Conservation (phyloP, 2,329 filamentous ascomycete genomes). For the Pseudopyrenochaeta lycopersici region DNA sequence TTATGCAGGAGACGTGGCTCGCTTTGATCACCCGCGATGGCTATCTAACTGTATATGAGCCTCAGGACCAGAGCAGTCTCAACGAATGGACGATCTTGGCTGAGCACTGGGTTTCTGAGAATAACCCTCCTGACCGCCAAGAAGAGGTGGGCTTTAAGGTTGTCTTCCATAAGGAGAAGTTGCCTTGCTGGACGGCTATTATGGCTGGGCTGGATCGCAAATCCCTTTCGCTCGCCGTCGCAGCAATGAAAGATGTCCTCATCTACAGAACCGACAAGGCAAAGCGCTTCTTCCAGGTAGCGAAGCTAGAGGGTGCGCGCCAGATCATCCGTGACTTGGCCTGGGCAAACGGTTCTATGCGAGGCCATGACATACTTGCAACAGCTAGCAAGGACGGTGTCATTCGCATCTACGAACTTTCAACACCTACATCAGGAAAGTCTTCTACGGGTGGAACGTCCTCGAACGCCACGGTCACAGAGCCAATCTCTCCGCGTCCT, state of each 20-base stretch:
- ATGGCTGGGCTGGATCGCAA: constrained; percentile 83
- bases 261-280: constrained; percentile 80
- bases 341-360: constrained; percentile 91
- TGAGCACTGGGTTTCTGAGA: constrained; percentile 75
- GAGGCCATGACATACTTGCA: constrained; percentile 89
- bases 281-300: constrained; percentile 85
- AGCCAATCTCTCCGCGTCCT: constrained; percentile 36
- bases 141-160: constrained; percentile 90
- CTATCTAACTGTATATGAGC: constrained; percentile 81
- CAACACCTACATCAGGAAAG: constrained; percentile 63
- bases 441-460: constrained; percentile 30
- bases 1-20: constrained; percentile 84
- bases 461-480: constrained; percentile 26
- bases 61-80: constrained; percentile 82
- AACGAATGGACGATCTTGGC: constrained; percentile 79
- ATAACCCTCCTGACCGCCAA: constrained; percentile 71
- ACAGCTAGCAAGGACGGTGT: constrained; percentile 93
- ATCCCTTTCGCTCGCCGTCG: constrained; percentile 82
- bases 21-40: constrained; percentile 87
- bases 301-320: constrained; percentile 76
- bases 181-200: constrained; percentile 80
- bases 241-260: constrained; percentile 82
- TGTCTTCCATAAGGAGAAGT: constrained; percentile 85
- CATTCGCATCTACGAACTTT: constrained; percentile 85
- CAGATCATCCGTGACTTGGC: constrained; percentile 86